Base-by-base conservation (phyloP, 306 rosid species). In the barrel medic (Medicago truncatula) region DNA sequence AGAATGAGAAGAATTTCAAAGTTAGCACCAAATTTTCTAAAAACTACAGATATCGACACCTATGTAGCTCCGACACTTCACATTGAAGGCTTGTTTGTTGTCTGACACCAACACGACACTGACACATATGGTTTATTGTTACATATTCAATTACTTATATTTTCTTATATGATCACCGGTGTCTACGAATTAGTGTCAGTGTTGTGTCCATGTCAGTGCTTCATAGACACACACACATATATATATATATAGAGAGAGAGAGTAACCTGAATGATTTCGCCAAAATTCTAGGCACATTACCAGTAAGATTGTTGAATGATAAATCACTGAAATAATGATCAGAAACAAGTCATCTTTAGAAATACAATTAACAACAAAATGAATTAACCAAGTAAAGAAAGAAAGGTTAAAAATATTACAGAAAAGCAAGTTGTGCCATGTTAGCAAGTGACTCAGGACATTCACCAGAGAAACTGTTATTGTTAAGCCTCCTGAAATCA, bases 211-310 rank as follows among this genome's bases (percentile, higher is more conserved):
- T 62, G 28, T 10, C 11, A 2, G 2, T 23, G 64, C 1, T 58
- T 58, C 8, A 57, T 17, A 57, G 1, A 57, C 1, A 5, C 13
- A 18, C 7, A 34, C 7, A 34, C 5, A 34, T 34, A 34, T 34
- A 34, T 34, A 5, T 3, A 11, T 11, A 44, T 11, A 3, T 2
- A 44, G 14, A 44, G 71, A 54, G 71, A 54, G 72, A 68, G 67
- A 50, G 9, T 79, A 82, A 91, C 98, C 90, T 91, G 97, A 91
- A 90, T 77, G 98, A 88, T 84, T 88, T 94, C 76, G 93, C 95
- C 53, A 91, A 85, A 73, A 94, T 87, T 92, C 85, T 87, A 16
- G 97, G 97, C 10, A 88, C 86, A 39, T 90, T 86, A 50, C 88
- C 93, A 76, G 90, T 94, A 58, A 94, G 80, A 84, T 94, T 91